Conservation (phyloP, 371 early-diverging fungal species). For the Syncephalastrum monosporum region DNA sequence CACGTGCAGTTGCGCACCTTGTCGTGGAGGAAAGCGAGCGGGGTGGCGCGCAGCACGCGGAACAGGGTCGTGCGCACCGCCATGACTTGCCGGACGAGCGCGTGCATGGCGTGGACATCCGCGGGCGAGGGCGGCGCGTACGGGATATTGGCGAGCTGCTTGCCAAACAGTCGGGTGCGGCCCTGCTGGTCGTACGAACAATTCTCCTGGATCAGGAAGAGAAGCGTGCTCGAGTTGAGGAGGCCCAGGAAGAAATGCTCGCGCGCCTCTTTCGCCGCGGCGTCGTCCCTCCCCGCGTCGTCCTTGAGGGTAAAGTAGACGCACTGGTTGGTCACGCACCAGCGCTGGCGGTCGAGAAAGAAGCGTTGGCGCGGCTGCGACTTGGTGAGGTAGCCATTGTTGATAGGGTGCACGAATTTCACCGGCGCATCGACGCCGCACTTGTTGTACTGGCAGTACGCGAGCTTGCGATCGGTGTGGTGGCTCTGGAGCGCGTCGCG, state of each 20-base stretch:
- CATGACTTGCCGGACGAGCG: constrained; percentile 21
- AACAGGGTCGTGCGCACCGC: constrained; percentile 22
- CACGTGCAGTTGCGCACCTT: constrained; percentile 35
- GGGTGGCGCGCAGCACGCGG: constrained; percentile 7
- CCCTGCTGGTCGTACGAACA: constrained; percentile 68
- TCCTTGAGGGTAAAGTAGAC: constrained; percentile 56
- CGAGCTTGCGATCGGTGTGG: constrained; percentile 42
- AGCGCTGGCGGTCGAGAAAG: constrained; percentile 44
- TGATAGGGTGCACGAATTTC: constrained; percentile 66
- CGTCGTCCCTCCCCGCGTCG: constrained; percentile 20
- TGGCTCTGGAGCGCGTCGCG: constrained; percentile 39
- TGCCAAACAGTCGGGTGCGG: constrained; percentile 60
- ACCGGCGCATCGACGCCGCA: constrained; percentile 53
- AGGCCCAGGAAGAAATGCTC: constrained; percentile 50
- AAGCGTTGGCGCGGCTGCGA: constrained; percentile 61
- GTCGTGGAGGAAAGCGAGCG: constrained; percentile 19
- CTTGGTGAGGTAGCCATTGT: constrained; percentile 62
- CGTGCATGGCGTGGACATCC: constrained; percentile 16
- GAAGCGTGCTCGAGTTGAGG: constrained; percentile 56
- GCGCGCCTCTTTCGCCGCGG: neutral
- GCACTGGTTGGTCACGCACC: constrained; percentile 59
- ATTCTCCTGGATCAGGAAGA: constrained; percentile 50
- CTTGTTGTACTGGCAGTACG: constrained; percentile 56
- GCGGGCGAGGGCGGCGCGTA: constrained; percentile 36
- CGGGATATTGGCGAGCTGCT: constrained; percentile 64